Base-by-base conservation (phyloP, 805 yeast genomes). In the Tanozyma kutaoensis region DNA sequence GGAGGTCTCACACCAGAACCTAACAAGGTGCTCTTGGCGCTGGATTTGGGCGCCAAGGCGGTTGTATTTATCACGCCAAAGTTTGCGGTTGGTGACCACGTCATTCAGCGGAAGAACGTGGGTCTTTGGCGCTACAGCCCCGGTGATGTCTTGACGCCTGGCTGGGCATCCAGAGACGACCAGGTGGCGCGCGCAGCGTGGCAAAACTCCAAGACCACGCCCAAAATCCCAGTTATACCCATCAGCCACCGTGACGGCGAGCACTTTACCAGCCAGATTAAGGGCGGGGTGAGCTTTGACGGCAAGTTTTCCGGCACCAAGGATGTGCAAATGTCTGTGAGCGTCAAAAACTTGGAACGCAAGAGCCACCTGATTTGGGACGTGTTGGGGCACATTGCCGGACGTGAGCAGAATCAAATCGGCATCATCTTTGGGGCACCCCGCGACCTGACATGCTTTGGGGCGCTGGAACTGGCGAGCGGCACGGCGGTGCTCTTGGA, bases 91-190 rank as follows among this genome's bases (percentile, higher is more conserved):
- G 26, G 42, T 9, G 57, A 58, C 31, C 62, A 57, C 19, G 54
- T 67, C 2, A 66, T 77, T 17, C 69, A 68, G 39, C 59, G 68
- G 26, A 62, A 57, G 24, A 61, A 76, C 23, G 78, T 74, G 4
- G 78, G 73, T 0, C 48, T 69, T 20, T 62, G 76, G 1, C 70
- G 75, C 30, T 52, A 51, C 28, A 66, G 70, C 31, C 69, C 88
- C 1, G 96, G 96, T 7, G 91, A 85, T 46, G 68, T 84, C 3
- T 45, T 80, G 20, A 65, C 79, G 3, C 93, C 94, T 0, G 95
- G 93, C 2, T 72, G 77, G 74, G 59, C 76, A 0, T 54, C 68
- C 14, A 55, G 46, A 13, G 53, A 53, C 22, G 56, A 54, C 14
- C 47, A 49, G 29, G 51, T 51, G 24, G 56, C 56, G 11, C 56